Evolutionary conservation across 768 basidiomycete genomes (phyloP), one percentile per base, ranked within the genome.

Genomic region (Xerocomellus chrysenteron): DNA sequence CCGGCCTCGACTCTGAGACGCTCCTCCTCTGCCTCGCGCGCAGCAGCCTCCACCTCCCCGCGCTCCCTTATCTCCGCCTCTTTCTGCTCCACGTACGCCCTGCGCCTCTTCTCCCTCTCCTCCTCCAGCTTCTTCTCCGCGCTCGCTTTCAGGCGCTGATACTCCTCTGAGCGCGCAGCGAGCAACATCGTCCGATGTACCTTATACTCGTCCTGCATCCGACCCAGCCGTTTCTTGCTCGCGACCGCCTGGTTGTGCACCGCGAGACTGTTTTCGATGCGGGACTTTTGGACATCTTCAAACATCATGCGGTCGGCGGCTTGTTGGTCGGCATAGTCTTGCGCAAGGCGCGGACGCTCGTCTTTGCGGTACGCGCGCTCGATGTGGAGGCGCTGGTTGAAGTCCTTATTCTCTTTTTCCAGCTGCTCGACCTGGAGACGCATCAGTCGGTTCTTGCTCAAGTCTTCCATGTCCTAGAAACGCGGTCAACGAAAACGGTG

Each of bases 321-420:
- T 70, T 97, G 93, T 69, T 99, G 96, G 4, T 76, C 71, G 33
- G 88, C 86, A 68, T 98, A 98, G 72, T 98, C 97, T 62, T 89
- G 77, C 1, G 80, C 82, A 43, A 98, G 81, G 4, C 98, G 78
- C 0, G 94, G 90, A 7, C 86, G 82, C 69, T 98, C 96, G 47
- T 94, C 94, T 72, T 94, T 93, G 63, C 96, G 88, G 75, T 88
- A 91, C 1, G 95, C 94, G 52, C 94, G 92, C 74, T 98, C 96
- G 70, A 90, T 71, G 75, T 99, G 96, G 21, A 21, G 2, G 2
- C 21, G 21, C 21, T 21, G 1, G 55, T 80, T 81, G 60, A 92
- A 77, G 62, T 94, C 90, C 65, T 85, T 88, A 80, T 94, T 96
- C 76, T 98, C 95, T 76, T 96, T 97, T 76, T 97, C 97, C 44